Evolutionary conservation across 371 early-diverging fungal species (phyloP).

Genomic region (Apophysomyces sp.): DNA sequence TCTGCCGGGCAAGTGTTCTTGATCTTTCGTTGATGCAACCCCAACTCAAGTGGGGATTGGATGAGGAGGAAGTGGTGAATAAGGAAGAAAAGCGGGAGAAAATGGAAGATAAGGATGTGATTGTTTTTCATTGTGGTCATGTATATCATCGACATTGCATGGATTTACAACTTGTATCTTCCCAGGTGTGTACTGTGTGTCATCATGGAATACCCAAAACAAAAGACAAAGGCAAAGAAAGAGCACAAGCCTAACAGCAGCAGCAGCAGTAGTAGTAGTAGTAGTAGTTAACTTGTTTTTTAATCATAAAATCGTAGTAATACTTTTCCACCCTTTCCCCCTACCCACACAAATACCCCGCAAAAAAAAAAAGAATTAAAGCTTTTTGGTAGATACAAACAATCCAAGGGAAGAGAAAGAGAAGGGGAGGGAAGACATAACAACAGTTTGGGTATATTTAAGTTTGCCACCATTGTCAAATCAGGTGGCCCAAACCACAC

Average conservation of each 20-base stretch:
- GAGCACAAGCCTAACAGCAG: not conserved
- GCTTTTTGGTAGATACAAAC: no score
- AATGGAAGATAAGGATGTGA: constrained; percentile 22
- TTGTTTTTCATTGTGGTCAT: constrained; percentile 63
- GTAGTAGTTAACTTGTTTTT: not conserved
- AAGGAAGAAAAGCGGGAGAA: not conserved
- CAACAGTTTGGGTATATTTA: no score
- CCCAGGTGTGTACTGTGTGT: constrained; percentile 25
- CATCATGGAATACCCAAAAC: constrained; percentile 19
- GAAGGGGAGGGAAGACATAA: not conserved
- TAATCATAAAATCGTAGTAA: not conserved
- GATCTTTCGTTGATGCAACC: constrained; percentile 43
- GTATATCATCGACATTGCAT: constrained; percentile 61
- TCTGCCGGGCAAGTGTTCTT: constrained; percentile 53
- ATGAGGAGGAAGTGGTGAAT: not conserved
- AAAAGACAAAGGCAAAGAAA: constrained; percentile 6
- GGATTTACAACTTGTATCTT: constrained; percentile 27
- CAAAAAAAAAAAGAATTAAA: no score
- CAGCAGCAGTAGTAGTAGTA: not conserved
- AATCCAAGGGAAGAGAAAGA: not conserved
- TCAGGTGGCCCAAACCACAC: not conserved
- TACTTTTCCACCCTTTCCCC: no score
- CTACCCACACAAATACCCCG: no score
- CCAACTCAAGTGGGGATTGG: constrained; percentile 33
- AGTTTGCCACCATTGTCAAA: no score